Base-by-base conservation (phyloP, 495 filamentous ascomycete species). In the Neurospora hispaniola region DNA sequence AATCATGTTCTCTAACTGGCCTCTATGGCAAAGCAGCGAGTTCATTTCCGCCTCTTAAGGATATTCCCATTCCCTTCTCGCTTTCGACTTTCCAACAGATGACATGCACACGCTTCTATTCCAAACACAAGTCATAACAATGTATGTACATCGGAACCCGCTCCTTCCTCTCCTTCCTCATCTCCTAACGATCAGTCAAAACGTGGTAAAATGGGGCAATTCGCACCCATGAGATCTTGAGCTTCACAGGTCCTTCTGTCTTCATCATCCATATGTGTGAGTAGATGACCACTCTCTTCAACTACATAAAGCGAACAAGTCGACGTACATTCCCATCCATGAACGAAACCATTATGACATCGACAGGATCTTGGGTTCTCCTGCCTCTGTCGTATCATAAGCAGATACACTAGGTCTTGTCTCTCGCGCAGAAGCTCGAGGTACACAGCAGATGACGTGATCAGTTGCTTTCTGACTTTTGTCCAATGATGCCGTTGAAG, bases 401-500 rank as follows among this genome's bases (percentile, higher is more conserved):
- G 44, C 44, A 20, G n/a, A 20, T 48, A 48, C 8, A 18, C 8
- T 20, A 8, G n/a, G 44, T 10, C n/a, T 48, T 20, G 44, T 48
- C 44, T 20, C 44, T 48, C 44, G n/a, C 44, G 18, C 44, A 48
- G 7, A 48, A 48, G 44, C 44, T 20, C 44, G 3, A 20, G n/a
- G 9, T 20, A 48, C 44, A 48, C 9, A n/a, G 9, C 44, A 20
- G 23, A 27, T 59, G 48, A 59, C 48, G 11, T 59, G 35, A 66
- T 69, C 72, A 79, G 70, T 73, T 81, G 44, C 73, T 76, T 71
- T 85, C 83, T 23, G 78, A 74, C 77, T 85, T 84, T 71, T 82
- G 84, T 2, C 78, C 82, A 78, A 85, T 82, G 44, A 84, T 84
- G 12, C 84, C 83, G 70, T 85, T 85, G 69, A 86, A 79, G 43